These are phyloP conservation scores for Tolypocladium guangdongense DNA, from an alignment of 2,329 filamentous ascomycete species.

Conservation along the genomic window DNA sequence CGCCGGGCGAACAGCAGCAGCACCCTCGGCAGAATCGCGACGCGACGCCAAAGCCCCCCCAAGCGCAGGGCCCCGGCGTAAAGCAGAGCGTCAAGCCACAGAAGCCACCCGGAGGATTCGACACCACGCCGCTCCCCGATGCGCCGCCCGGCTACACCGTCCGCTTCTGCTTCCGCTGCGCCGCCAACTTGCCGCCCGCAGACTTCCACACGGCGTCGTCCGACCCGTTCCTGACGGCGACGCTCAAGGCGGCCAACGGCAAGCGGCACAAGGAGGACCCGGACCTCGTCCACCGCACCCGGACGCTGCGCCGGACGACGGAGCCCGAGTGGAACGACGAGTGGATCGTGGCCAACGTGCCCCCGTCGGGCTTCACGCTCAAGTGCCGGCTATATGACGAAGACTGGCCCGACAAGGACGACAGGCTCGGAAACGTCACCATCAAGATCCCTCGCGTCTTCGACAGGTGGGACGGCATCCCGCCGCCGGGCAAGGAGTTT, in stretches of 20 bases:
- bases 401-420: constrained; percentile 75
- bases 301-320: constrained; percentile 59
- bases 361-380: constrained; percentile 66
- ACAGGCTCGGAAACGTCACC: constrained; percentile 78
- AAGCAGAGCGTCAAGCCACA: constrained; percentile 16
- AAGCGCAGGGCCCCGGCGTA: constrained; percentile 2
- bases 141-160: constrained; percentile 73
- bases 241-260: constrained; percentile 59
- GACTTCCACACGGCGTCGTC: constrained; percentile 69
- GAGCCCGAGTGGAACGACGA: constrained; percentile 74
- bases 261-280: constrained; percentile 81
- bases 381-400: constrained; percentile 88
- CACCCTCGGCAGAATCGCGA: background rate
- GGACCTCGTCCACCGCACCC: constrained; percentile 60
- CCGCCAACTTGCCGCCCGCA: constrained; percentile 69
- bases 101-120: constrained; percentile 64
- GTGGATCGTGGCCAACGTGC: constrained; percentile 84
- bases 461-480: constrained; percentile 58
- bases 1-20: background rate
- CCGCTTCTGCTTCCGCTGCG: constrained; percentile 73
- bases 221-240: constrained; percentile 72
- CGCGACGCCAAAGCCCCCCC: background rate
- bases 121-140: constrained; percentile 64
- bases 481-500: constrained; percentile 46
- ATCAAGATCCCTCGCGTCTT: constrained; percentile 49